phyloP scores from a whole-genome alignment of 352 stramenopile species.

The Phytophthora boehmeriae region DNA sequence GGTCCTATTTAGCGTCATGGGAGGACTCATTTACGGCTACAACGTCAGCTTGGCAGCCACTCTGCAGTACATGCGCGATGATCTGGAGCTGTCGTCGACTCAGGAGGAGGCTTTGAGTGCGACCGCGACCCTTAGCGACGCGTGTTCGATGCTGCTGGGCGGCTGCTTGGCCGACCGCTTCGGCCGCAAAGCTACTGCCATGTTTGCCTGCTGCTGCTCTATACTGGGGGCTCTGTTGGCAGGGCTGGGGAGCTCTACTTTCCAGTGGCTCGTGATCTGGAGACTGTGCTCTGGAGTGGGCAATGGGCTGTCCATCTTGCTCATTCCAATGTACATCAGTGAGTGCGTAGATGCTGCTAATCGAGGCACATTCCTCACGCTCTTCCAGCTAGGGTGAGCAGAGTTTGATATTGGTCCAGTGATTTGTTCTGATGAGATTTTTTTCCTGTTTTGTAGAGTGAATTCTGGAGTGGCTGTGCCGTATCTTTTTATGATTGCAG shows the following conservation, averaged over 20 bases:
- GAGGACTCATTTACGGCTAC: conserved; percentile 89
- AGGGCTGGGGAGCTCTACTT: conserved; percentile 59
- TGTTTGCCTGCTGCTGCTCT: conserved; percentile 75
- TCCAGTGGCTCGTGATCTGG: conserved; percentile 70
- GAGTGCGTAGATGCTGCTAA: conserved; percentile 73
- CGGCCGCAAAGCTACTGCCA: conserved; percentile 70
- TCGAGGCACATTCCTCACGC: conserved; percentile 71
- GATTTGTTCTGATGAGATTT: background rate
- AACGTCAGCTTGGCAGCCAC: conserved; percentile 85
- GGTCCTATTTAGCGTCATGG: conserved; percentile 82
- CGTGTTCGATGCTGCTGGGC: conserved; percentile 79
- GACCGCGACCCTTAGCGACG: conserved; percentile 81
- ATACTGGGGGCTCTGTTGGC: conserved; percentile 67
- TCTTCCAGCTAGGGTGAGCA: conserved; percentile 82
- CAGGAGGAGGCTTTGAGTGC: conserved; percentile 82
- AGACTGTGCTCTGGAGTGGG: conserved; percentile 75
- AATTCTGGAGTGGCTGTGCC: conserved; percentile 77
- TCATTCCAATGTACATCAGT: conserved; percentile 91
- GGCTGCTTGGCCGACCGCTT: conserved; percentile 75
- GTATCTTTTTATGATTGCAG: conserved; percentile 82
- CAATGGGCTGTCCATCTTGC: conserved; percentile 84
- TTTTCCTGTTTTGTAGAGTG: conserved; percentile 44
- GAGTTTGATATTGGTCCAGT: background rate
- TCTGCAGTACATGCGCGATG: conserved; percentile 83
- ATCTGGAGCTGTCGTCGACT: conserved; percentile 63